Evolutionary conservation across 2,329 filamentous ascomycete genomes (phyloP), one percentile per base, ranked within the genome.

Genomic region (Camillea tinctor): DNA sequence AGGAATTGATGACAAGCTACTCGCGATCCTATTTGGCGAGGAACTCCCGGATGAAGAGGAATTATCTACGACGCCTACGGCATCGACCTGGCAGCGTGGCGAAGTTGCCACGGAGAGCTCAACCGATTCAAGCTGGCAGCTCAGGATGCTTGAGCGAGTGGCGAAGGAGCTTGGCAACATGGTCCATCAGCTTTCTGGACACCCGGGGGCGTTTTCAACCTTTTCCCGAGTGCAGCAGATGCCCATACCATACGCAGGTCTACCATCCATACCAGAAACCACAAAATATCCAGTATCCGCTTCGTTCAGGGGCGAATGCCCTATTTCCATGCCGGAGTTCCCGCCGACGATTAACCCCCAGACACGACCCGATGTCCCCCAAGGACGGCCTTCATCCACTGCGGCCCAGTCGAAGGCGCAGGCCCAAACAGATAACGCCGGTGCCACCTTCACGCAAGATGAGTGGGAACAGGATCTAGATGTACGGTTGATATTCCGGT

Each of bases 391-490:
- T 4, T 56, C 61, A 13, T 50, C 60, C 9, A 57, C 52, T 17
- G 57, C 69, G 26, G 54, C 55, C 7, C 64, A 66, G 22, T 36
- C 52, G 22, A 62, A 60, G 40, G 50, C 66, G 11, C 68, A 66
- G 15, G 30, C 44, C 15, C 66, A 67, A n/a, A 26, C 54, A 8
- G 71, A 71, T 1, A 64, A 50, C 30, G 50, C 58, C 6, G 63
- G 56, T 9, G 21, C 66, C 3, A 63, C 74, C 0, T 87, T 87
- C 63, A 85, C 83, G 1, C 81, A 91, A 68, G 91, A 95, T 40
- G 95, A 97, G 71, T 99, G 95, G 95, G 93, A 98, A 76, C 88
- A 89, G 61, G 91, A 97, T 57, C 83, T 98, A 4, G 93, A 98
- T 70, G 86, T 97, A 65, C 91, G 90, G 72, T 90, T 97, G 73